Evolutionary conservation across 1,284 basidiomycete species (phyloP).

Genomic region (Puccinia triticina): DNA sequence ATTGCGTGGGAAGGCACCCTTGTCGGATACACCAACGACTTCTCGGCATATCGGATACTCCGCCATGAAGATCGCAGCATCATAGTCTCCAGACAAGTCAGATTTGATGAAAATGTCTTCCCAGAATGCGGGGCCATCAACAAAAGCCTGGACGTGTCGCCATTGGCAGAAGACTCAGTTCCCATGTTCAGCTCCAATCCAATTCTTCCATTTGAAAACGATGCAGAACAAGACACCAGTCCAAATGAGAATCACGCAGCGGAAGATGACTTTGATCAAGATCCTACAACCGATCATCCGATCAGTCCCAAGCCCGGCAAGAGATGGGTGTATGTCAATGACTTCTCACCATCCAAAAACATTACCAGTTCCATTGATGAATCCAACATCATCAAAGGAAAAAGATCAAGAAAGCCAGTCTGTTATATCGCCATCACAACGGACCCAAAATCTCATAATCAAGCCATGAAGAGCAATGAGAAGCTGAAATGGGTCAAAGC

Average conservation of each 20-base stretch:
- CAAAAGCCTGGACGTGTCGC: too few species aligned
- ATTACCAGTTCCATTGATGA: not conserved
- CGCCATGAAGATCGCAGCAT: not conserved
- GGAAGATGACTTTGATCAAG: too few species aligned
- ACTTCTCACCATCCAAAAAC: too few species aligned
- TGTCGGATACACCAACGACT: not conserved
- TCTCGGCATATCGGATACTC: not conserved
- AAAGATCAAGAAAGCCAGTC: too few species aligned
- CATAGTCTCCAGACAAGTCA: not conserved
- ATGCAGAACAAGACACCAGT: too few species aligned
- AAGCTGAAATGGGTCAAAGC: not conserved
- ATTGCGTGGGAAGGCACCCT: not conserved
- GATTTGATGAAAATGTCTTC: not conserved
- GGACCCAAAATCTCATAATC: not conserved
- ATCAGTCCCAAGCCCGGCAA: too few species aligned
- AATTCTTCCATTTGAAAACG: too few species aligned
- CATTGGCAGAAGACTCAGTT: too few species aligned
- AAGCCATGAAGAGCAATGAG: not conserved
- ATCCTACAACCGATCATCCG: too few species aligned
- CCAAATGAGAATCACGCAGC: too few species aligned
- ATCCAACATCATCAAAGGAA: not conserved
- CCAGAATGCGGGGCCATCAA: not conserved
- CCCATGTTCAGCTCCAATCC: too few species aligned
- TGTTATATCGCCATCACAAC: not conserved
- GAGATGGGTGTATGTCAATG: too few species aligned